Evolutionary conservation across 768 basidiomycete species (phyloP), one percentile per base, ranked within the genome.

Genomic region (Boletus rubropictus): DNA sequence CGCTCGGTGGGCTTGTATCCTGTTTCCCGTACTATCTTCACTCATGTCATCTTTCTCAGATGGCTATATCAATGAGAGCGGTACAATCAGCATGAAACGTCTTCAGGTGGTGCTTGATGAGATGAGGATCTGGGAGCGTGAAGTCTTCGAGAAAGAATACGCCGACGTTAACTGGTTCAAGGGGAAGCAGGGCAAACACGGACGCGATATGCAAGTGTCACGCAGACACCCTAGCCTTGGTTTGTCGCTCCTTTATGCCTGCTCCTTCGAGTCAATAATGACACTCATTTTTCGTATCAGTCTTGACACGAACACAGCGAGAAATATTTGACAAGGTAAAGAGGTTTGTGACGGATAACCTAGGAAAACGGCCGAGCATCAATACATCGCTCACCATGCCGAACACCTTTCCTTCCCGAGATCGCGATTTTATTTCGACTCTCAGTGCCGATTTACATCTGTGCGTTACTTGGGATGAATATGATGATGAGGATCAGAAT

Each of bases 31-130:
- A n/a, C 24, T 12, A 25, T 42, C 1, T 21, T 15, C 15, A 8
- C 29, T 54, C 41, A 61, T 45, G 4, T 17, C 14, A 11, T 37
- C 7, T 33, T 40, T 39, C 17, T 8, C 42, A 92, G 93, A 85
- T 51, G 96, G 95, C 0, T 98, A 98, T 65, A 73, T 98, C 42
- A 96, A 98, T 55, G 91, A 96, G 63, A 78, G 74, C 49, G 96
- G 96, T 15, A 74, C 73, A 6, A 92, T 99, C 61, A 81, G 85
- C 54, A 80, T 82, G 49, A 73, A 76, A 58, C 72, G 95, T 29
- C 71, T 99, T 31, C 95, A 96, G 66, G 69, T 89, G 9, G 77
- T 99, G 25, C 72, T 99, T 31, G 79, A 95, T 62, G 86, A 96
- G 70, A 86, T 99, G 78, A 79, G 80, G 3, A 68, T 77, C 10